Evolutionary conservation across 208 protist species (phyloP), one percentile per base, ranked within the genome.

Genomic region (Novymonas esmeraldas): DNA sequence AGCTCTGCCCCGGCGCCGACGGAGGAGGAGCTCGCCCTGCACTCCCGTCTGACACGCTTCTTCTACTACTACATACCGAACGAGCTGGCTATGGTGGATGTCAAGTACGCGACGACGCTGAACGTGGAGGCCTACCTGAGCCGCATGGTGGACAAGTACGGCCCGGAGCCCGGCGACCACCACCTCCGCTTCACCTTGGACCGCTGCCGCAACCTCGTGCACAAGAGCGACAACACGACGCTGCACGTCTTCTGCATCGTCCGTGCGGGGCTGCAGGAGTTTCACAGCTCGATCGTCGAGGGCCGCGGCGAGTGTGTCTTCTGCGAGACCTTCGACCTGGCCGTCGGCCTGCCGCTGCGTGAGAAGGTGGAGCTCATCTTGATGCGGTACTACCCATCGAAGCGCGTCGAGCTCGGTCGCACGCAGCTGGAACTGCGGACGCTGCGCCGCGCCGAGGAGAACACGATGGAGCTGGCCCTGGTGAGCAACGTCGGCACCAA

Each of bases 131-230:
- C 76, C 16, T 82, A 90, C 73, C 54, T 95, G 38, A 61, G 73
- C 46, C 75, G 73, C 31, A 75, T 94, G 60, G 76, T 78, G 14
- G 65, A 85, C 22, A 81, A 72, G 60, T 81, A 94, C 76, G 90
- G 90, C 26, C 87, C 87, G n/a, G 87, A 93, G 70, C 85, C 90
- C 2, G 79, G 81, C 5, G 61, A 80, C 0, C 87, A 84, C 73
- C 20, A 69, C 29, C 64, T 92, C 29, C 63, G 64, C 13, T n/a
- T 95, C 22, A 79, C 73, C 10, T 56, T 95, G 0, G 54, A 81
- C 29, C 79, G 80, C 51, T 86, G 80, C 64, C 56, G 50, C 38
- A 82, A 65, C 63, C 29, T 87, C 34, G 45, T 38, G 13, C 10
- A 68, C 24, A 55, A 62, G 36, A 29, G 49, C 3, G 57, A 34